Base-by-base conservation (phyloP, 345 rosid species). In the Cochlearia excelsa region DNA sequence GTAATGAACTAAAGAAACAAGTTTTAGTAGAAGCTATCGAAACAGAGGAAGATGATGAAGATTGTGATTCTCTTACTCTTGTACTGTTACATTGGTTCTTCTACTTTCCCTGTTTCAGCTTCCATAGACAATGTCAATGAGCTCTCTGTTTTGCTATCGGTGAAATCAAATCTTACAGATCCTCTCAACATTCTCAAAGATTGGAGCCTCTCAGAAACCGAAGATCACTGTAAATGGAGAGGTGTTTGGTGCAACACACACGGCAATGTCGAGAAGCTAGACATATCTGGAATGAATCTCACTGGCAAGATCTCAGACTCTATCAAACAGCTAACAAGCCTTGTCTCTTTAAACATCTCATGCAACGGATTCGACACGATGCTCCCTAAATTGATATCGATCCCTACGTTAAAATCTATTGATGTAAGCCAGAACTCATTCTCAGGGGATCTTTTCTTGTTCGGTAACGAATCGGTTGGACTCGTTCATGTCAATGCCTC, bases 231-330 rank as follows among this genome's bases (percentile, higher is more conserved):
- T 60, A 80, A 82, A 43, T 92, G 98, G 96, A 83, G 87, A 7
- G 96, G 98, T 68, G 87, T 88, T 38, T 39, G 66, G 75, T 88
- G 96, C 82, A 81, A 74, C 69, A 75, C 82, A 3, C 49, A 70
- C 46, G 96, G 95, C 34, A 71, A 59, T 28, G 88, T 88, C 26
- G 90, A 84, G 68, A 73, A 48, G 71, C 90, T 88, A 27, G 90
- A 92, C 71, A 79, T 92, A 28, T 86, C 96, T 2, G 76, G 65
- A 49, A 75, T 79, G 93, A 92, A 92, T 76, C 88, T 92, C 37
- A 86, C 81, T 3, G 93, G 98, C 1, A 61, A 26, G 26, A 62
- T 88, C 37, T 79, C 98, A 0, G 86, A 81, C 46, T 82, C 78
- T 2, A 78, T 92, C 57, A 79, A 55, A 47, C 56, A 50, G 59